Percentiles rank a stretch among this genome's conserved stretches.
These are phyloP conservation scores for Apium graveolens DNA, from an alignment of 129 eudicot species.

Conservation along the genomic window DNA sequence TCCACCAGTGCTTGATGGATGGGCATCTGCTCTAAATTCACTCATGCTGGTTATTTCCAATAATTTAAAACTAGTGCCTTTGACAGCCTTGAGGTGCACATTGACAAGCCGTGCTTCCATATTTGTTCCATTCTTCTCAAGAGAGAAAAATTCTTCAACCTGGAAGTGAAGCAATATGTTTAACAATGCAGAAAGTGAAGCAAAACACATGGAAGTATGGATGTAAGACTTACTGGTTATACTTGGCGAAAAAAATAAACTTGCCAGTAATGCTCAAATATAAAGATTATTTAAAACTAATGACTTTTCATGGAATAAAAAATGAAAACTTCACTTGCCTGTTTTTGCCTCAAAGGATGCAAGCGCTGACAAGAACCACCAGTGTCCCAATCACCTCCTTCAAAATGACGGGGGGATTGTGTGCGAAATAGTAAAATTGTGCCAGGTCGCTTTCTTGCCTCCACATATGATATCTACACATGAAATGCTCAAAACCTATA, in stretches of 20 bases:
- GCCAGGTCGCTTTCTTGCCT: conserved; percentile 47
- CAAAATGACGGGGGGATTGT: conserved; percentile 94
- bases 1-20: conserved; percentile 90
- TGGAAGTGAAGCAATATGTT: conserved; percentile 15
- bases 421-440: conserved; percentile 57
- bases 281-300: background rate
- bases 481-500: background rate
- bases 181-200: background rate
- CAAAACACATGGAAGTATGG: background rate
- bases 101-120: conserved; percentile 79
- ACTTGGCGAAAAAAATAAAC: background rate
- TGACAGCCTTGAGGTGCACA: conserved; percentile 58
- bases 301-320: background rate
- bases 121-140: conserved; percentile 64
- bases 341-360: conserved; percentile 50
- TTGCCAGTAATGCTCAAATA: background rate
- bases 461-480: conserved; percentile 57
- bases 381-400: conserved; percentile 94
- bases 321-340: conserved; percentile 29
- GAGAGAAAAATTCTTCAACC: conserved; percentile 66
- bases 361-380: conserved; percentile 83
- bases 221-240: background rate
- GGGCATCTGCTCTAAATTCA: conserved; percentile 84
- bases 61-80: conserved; percentile 41
- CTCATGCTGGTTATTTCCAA: conserved; percentile 70